Conservation (phyloP, 2,329 filamentous ascomycete genomes). For the Blumeriella jaapii region DNA sequence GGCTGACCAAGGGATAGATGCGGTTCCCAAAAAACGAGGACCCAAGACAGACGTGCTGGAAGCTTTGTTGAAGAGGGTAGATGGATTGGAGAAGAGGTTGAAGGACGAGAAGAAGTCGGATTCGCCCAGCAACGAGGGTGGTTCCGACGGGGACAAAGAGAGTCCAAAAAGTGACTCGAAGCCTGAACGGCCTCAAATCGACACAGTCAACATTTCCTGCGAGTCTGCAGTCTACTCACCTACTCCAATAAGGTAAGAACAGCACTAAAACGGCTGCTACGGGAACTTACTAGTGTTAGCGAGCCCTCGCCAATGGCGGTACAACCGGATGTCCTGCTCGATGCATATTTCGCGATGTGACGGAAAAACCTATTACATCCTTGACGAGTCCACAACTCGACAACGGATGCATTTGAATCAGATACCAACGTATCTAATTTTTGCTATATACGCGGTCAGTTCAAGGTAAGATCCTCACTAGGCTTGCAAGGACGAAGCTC, state of each 20-base stretch:
- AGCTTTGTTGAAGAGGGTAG: constrained; percentile 71
- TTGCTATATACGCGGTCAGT: constrained; percentile 50
- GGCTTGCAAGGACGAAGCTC: constrained; percentile 8
- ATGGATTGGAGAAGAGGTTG: constrained; percentile 70
- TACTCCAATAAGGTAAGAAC: constrained; percentile 28
- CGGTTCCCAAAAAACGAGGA: constrained; percentile 78
- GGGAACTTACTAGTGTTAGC: constrained; percentile 25
- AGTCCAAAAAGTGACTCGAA: constrained; percentile 27
- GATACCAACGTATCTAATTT: constrained; percentile 34
- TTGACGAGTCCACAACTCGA: constrained; percentile 65
- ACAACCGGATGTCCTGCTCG: constrained; percentile 52
- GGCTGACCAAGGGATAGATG: constrained; percentile 43
- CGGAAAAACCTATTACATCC: constrained; percentile 69
- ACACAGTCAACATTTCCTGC: constrained; percentile 29
- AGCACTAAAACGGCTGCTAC: neutral
- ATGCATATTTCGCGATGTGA: constrained; percentile 77
- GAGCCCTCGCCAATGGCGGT: constrained; percentile 36
- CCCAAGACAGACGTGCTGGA: constrained; percentile 86
- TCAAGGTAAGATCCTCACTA: constrained; percentile 38
- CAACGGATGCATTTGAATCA: constrained; percentile 58
- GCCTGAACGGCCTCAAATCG: constrained; percentile 28
- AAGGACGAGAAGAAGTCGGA: constrained; percentile 50
- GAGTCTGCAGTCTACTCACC: constrained; percentile 35
- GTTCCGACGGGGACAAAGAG: constrained; percentile 15
- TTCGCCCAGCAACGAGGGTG: constrained; percentile 18